Evolutionary conservation across 2,329 filamentous ascomycete genomes (phyloP).

Genomic region (Aspergillus sergii): DNA sequence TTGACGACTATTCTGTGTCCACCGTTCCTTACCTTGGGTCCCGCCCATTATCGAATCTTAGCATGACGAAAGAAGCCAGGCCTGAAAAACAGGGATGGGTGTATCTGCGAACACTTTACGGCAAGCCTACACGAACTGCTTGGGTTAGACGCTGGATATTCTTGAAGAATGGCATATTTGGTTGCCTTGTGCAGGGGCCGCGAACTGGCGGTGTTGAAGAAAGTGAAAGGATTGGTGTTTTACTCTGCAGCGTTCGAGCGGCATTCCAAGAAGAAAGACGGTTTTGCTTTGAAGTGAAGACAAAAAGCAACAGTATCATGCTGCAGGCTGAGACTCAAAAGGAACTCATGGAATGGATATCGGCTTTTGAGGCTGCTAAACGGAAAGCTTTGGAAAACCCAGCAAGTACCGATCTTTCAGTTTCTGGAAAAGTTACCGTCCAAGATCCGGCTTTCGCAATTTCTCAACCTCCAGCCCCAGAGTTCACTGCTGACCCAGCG

Average conservation of each 20-base stretch:
- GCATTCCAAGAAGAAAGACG: constrained; percentile 89
- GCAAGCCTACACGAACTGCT: constrained; percentile 84
- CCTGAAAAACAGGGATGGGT: constrained; percentile 94
- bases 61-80: constrained; percentile 52
- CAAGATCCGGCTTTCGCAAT: constrained; percentile 85
- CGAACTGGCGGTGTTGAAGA: constrained; percentile 85
- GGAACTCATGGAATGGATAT: constrained; percentile 93
- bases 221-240: constrained; percentile 91
- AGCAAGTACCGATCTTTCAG: constrained; percentile 52
- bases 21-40: constrained; percentile 85
- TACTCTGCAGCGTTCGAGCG: constrained; percentile 90
- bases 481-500: constrained; percentile 80
- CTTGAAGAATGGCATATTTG: constrained; percentile 92
- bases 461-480: constrained; percentile 80
- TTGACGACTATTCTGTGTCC: constrained; percentile 88
- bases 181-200: constrained; percentile 82
- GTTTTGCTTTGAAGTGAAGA: constrained; percentile 98
- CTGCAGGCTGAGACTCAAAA: constrained; percentile 90
- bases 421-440: constrained; percentile 46
- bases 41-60: constrained; percentile 65
- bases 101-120: constrained; percentile 76
- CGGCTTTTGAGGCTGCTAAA: constrained; percentile 91
- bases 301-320: constrained; percentile 86
- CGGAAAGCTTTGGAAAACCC: constrained; percentile 83
- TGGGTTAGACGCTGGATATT: constrained; percentile 97